Evolutionary conservation across 805 yeast species (phyloP).

Genomic region (Candida andamanensis): DNA sequence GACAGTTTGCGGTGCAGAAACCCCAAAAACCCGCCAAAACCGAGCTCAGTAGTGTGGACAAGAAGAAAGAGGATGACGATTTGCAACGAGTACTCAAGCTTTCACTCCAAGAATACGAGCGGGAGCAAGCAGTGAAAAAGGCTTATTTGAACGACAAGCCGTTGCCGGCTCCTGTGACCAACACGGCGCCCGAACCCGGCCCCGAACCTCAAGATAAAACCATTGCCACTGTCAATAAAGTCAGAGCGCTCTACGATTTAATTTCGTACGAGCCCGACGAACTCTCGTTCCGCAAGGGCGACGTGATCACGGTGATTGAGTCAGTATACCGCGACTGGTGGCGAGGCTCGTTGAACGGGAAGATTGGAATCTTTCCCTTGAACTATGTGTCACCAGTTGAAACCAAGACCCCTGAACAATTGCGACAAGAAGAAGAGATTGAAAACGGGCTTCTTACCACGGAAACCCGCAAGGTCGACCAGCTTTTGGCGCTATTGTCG

Average conservation of each 20-base stretch:
- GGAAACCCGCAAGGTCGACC: slow-evolving; percentile 57
- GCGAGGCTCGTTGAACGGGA: slow-evolving; percentile 76
- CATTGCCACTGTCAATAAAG: slow-evolving; percentile 52
- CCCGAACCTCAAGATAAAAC: slow-evolving; percentile 11
- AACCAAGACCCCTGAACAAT: slow-evolving; percentile 58
- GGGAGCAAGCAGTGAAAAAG: slow-evolving; percentile 28
- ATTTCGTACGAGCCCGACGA: slow-evolving; percentile 80
- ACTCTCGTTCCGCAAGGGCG: slow-evolving; percentile 81
- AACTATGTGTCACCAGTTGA: slow-evolving; percentile 82
- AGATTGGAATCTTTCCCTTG: slow-evolving; percentile 83
- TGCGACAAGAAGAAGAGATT: slow-evolving; percentile 42
- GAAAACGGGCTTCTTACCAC: slow-evolving; percentile 53
- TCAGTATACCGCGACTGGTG: slow-evolving; percentile 93
- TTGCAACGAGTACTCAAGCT: slow-evolving; percentile 68
- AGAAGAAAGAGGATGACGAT: slow-evolving; percentile 63
- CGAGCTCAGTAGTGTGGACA: slow-evolving; percentile 41
- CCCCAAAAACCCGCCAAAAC: slow-evolving; percentile 61
- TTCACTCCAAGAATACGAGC: slow-evolving; percentile 60
- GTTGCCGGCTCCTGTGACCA: slow-evolving; percentile 24
- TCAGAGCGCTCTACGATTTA: slow-evolving; percentile 81
- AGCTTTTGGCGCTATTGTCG: slow-evolving; percentile 49
- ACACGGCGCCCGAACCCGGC: background rate
- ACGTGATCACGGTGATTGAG: slow-evolving; percentile 80
- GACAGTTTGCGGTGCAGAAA: slow-evolving; percentile 20
- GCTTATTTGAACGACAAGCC: slow-evolving; percentile 28